These are phyloP conservation scores for Botrytis galanthina DNA, from an alignment of 2,329 filamentous ascomycete genomes.

Conservation along the genomic window DNA sequence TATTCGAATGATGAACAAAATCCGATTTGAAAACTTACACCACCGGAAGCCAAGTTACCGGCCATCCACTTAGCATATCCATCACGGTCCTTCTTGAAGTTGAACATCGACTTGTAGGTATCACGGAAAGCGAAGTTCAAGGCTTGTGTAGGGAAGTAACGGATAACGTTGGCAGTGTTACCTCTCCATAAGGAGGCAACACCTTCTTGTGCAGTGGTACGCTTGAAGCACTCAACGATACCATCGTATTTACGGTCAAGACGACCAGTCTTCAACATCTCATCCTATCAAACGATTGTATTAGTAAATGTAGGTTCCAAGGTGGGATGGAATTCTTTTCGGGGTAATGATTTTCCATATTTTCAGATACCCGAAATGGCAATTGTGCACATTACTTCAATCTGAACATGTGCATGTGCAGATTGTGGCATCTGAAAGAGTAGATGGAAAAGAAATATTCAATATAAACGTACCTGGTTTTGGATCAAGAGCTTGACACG, in stretches of 20 bases:
- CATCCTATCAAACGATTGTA: slow-evolving; percentile 65
- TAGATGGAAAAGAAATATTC: slow-evolving; percentile 8
- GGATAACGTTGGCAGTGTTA: slow-evolving; percentile 99
- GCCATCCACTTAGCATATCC: slow-evolving; percentile 99
- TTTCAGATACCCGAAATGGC: not conserved
- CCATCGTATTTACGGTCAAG: slow-evolving; percentile 95
- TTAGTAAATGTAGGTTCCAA: slow-evolving; percentile 26
- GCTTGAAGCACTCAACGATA: slow-evolving; percentile 92
- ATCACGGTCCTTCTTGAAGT: slow-evolving; percentile 99
- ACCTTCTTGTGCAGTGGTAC: slow-evolving; percentile 89
- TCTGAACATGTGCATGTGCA: slow-evolving; percentile 19
- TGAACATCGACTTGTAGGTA: slow-evolving; percentile 99
- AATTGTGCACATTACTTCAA: slow-evolving; percentile 4
- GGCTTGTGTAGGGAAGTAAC: slow-evolving; percentile 99
- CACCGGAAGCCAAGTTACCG: slow-evolving; percentile 99
- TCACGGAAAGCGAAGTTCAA: slow-evolving; percentile 99
- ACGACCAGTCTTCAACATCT: slow-evolving; percentile 99
- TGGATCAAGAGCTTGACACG: slow-evolving; percentile 99
- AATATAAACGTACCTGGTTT: slow-evolving; percentile 80
- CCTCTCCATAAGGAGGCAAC: slow-evolving; percentile 95
- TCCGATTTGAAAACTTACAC: slow-evolving; percentile 64
- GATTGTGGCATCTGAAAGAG: slow-evolving; percentile 25
- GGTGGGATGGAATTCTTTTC: not conserved
- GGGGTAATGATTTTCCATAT: slow-evolving; percentile 6
- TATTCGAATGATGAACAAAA: not conserved